These are phyloP conservation scores for Thalassiosira profunda DNA, from an alignment of 108 stramenopile genomes.

Conservation along the genomic window DNA sequence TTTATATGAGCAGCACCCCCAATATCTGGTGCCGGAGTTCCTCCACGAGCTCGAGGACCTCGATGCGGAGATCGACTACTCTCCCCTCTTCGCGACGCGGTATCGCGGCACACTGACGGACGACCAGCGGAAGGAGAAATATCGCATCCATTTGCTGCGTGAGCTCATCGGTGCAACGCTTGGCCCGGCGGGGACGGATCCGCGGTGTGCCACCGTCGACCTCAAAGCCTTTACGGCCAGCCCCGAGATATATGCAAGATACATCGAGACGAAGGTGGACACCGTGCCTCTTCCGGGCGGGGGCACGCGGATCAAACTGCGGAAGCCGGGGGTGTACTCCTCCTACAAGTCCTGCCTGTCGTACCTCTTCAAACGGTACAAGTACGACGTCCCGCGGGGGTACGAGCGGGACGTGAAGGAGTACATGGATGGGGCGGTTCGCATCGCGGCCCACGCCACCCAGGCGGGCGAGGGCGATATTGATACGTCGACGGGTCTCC, in stretches of 20 bases:
- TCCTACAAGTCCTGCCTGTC: not conserved
- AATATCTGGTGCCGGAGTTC: not conserved
- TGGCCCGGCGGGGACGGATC: no score
- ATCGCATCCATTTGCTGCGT: no score
- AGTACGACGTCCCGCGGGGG: not conserved
- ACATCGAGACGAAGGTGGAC: no score
- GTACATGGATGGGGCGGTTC: constrained; percentile 2
- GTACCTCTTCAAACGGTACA: not conserved
- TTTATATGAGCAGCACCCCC: not conserved
- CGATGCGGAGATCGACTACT: constrained; percentile 4
- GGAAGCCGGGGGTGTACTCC: not conserved
- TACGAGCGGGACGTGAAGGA: constrained; percentile 5
- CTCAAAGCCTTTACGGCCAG: no score
- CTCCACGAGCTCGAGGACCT: not conserved
- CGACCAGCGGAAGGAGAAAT: no score
- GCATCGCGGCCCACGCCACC: not conserved
- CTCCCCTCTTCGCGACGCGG: not conserved
- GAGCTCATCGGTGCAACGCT: no score
- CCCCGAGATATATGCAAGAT: no score
- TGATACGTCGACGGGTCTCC: not conserved
- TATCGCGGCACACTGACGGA: no score
- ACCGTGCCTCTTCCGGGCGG: no score
- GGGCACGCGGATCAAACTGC: no score
- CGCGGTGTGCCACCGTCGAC: no score
- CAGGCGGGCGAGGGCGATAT: constrained; percentile 12